phyloP scores from a whole-genome alignment of 257 asterid species.

The Solanum piurae region DNA sequence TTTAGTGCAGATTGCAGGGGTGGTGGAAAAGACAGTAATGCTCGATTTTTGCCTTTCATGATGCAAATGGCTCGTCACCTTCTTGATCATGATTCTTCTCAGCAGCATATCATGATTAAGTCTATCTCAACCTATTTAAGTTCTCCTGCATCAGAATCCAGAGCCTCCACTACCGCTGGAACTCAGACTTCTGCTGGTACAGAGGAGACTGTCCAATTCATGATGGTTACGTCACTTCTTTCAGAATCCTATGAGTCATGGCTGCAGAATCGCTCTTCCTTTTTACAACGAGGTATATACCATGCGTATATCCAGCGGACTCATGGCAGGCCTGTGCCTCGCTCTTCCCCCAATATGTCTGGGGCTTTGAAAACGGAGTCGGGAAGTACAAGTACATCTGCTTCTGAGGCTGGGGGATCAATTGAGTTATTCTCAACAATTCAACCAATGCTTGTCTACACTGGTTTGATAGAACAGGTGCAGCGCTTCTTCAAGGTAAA shows the following conservation, averaged over 20 bases:
- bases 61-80: conserved; percentile 93
- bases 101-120: conserved; percentile 48
- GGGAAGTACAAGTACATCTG: conserved; percentile 19
- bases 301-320: conserved; percentile 83
- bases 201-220: conserved; percentile 93
- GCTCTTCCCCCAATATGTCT: conserved; percentile 18
- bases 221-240: conserved; percentile 95
- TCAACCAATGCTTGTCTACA: conserved; percentile 90
- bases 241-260: conserved; percentile 89
- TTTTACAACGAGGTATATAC: conserved; percentile 79
- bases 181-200: conserved; percentile 55
- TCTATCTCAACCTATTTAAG: conserved; percentile 62
- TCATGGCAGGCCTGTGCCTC: conserved; percentile 48
- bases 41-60: conserved; percentile 81
- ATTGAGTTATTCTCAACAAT: conserved; percentile 50
- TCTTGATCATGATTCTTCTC: conserved; percentile 76
- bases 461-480: conserved; percentile 91
- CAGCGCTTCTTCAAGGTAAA: conserved; percentile 68
- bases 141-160: conserved; percentile 48
- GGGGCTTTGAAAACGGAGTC: conserved; percentile 13
- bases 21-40: conserved; percentile 95
- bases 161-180: conserved; percentile 35
- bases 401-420: conserved; percentile 26
- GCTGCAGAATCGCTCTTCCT: conserved; percentile 73
- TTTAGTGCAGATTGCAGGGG: conserved; percentile 85